Conservation (phyloP, 1,284 basidiomycete genomes). For the Schizophyllum commune region DNA sequence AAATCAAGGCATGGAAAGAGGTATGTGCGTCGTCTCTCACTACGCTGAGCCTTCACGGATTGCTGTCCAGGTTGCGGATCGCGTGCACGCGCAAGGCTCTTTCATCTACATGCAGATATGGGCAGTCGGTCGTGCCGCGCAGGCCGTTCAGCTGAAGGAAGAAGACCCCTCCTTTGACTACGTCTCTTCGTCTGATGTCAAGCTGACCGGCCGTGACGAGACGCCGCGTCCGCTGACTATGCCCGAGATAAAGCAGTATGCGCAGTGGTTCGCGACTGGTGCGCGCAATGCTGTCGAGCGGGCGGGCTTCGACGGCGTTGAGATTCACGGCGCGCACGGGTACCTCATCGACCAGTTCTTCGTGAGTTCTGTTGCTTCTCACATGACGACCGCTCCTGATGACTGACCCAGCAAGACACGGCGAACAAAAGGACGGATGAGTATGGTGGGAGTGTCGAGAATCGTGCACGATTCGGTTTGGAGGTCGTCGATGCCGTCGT, state of each 20-base stretch:
- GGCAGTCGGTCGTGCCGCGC: constrained; percentile 16
- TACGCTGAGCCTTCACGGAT: too few species aligned
- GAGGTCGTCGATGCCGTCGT: constrained; percentile 35
- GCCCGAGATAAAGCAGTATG: constrained; percentile 36
- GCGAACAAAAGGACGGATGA: constrained; percentile 43
- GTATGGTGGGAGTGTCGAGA: constrained; percentile 49
- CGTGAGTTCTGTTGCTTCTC: too few species aligned
- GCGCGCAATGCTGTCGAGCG: constrained; percentile 31
- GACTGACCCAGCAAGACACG: constrained; percentile 30
- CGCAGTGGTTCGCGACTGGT: constrained; percentile 26
- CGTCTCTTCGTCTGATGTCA: constrained; percentile 34
- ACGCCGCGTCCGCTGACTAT: constrained; percentile 27
- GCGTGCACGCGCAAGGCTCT: constrained; percentile 21
- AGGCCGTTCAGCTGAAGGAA: constrained; percentile 6
- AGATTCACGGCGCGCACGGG: constrained; percentile 7
- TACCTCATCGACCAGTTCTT: constrained; percentile 10
- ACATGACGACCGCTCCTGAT: too few species aligned
- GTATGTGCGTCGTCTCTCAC: constrained; percentile 15
- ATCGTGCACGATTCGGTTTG: constrained; percentile 41
- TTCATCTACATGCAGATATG: constrained; percentile 20
- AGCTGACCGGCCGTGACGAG: constrained; percentile 1
- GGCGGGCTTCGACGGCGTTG: constrained; percentile 21
- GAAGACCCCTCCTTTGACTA: constrained; percentile 20
- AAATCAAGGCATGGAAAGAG: constrained; percentile 40
- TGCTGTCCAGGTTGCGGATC: constrained; percentile 12